phyloP scores from a whole-genome alignment of 805 yeast species.

The Hanseniaspora singularis region DNA sequence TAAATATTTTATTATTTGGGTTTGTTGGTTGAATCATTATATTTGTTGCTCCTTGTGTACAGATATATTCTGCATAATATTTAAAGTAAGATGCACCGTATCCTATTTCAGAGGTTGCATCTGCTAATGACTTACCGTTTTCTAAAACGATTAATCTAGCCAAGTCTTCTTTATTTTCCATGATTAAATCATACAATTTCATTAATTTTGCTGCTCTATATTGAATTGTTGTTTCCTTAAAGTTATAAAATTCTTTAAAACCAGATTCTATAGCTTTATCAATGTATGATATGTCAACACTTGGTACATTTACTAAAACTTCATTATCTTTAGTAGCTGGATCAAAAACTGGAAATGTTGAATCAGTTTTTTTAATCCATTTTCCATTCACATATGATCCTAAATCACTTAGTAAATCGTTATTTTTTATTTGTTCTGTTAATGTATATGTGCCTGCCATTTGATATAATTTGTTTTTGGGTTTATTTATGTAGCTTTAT shows the following conservation, averaged over 20 bases:
- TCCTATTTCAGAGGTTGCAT: slow-evolving; percentile 43
- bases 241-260: slow-evolving; percentile 35
- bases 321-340: slow-evolving; percentile 51
- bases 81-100: slow-evolving; percentile 67
- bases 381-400: slow-evolving; percentile 11
- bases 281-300: slow-evolving; percentile 47
- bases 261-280: slow-evolving; percentile 45
- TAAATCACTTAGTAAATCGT: slow-evolving; percentile 1
- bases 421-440: not conserved
- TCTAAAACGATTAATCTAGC: slow-evolving; percentile 48
- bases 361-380: not conserved
- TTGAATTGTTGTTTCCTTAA: slow-evolving; percentile 37
- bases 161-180: slow-evolving; percentile 45
- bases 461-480: no score
- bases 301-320: slow-evolving; percentile 47
- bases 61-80: slow-evolving; percentile 69
- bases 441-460: no score
- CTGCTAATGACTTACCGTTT: slow-evolving; percentile 46
- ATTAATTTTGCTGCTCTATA: slow-evolving; percentile 42
- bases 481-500: no score
- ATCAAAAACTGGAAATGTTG: slow-evolving; percentile 49
- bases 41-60: slow-evolving; percentile 25
- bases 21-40: slow-evolving; percentile 39
- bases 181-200: slow-evolving; percentile 39
- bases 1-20: slow-evolving; percentile 39